Evolutionary conservation across 306 rosid species (phyloP).

Genomic region (Morella rubra): DNA sequence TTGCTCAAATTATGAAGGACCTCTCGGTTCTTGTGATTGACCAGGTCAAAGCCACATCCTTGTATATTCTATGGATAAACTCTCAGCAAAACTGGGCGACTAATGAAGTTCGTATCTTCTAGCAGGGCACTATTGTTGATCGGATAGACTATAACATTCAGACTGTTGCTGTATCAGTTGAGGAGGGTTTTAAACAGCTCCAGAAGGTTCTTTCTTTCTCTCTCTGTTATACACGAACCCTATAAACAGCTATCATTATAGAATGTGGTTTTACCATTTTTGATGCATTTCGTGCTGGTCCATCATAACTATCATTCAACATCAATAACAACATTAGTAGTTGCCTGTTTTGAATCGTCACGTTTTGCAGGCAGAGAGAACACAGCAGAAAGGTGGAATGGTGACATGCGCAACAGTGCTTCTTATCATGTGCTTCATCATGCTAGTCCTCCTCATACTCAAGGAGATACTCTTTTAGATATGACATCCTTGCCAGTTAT

Average conservation of each 20-base stretch:
- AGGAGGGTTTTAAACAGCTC: constrained; percentile 70
- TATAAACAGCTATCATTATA: not conserved
- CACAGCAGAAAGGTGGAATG: constrained; percentile 77
- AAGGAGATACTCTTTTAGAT: constrained; percentile 51
- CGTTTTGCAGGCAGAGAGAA: constrained; percentile 69
- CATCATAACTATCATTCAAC: too few relatives aligned
- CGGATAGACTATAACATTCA: constrained; percentile 84
- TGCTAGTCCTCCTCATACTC: constrained; percentile 64
- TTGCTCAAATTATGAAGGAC: constrained; percentile 85
- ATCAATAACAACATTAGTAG: not conserved
- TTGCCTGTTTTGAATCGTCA: not conserved
- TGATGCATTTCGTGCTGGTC: too few relatives aligned
- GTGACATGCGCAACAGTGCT: constrained; percentile 73
- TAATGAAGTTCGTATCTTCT: constrained; percentile 33
- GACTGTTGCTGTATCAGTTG: constrained; percentile 60
- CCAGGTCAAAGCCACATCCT: constrained; percentile 47
- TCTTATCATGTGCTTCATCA: constrained; percentile 70
- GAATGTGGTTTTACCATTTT: not conserved
- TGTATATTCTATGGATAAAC: constrained; percentile 20
- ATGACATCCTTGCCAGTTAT: constrained; percentile 4
- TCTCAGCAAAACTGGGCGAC: constrained; percentile 23
- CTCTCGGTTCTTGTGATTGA: constrained; percentile 78
- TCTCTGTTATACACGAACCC: not conserved
- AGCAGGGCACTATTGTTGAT: constrained; percentile 85
- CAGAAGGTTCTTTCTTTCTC: constrained; percentile 52